These are phyloP conservation scores for Dendryphion nanum DNA, from an alignment of 2,329 filamentous ascomycete species.

Conservation along the genomic window DNA sequence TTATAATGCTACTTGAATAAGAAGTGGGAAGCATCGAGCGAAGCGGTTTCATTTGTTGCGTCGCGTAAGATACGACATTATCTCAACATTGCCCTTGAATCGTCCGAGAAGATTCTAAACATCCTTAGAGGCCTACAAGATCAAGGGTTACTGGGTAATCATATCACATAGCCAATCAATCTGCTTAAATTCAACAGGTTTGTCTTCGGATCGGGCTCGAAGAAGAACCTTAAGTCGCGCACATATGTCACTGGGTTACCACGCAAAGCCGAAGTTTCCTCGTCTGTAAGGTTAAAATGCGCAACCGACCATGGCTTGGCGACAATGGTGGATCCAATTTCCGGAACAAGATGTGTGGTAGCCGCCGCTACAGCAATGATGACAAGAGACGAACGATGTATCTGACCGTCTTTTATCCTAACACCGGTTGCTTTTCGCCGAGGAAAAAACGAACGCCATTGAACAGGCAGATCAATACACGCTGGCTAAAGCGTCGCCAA, in stretches of 20 bases:
- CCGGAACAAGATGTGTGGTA: conserved; percentile 35
- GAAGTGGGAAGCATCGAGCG: conserved; percentile 21
- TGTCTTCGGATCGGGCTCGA: conserved; percentile 61
- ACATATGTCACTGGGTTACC: conserved; percentile 62
- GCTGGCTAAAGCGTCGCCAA: conserved; percentile 51
- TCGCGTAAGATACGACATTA: conserved; percentile 40
- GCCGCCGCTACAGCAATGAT: conserved; percentile 56
- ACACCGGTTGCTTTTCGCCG: conserved; percentile 37
- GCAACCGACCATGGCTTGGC: conserved; percentile 61
- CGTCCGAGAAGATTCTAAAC: conserved; percentile 44
- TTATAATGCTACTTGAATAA: neutral
- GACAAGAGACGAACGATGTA: conserved; percentile 37
- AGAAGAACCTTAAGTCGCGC: conserved; percentile 64
- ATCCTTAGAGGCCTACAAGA: conserved; percentile 46
- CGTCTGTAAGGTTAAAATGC: conserved; percentile 57
- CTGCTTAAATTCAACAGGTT: conserved; percentile 52
- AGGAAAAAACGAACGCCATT: neutral
- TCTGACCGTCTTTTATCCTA: conserved; percentile 37
- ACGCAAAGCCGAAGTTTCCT: conserved; percentile 54
- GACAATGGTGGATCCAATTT: conserved; percentile 50
- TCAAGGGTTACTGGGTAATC: conserved; percentile 42
- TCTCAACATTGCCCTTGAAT: conserved; percentile 45
- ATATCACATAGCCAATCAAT: neutral
- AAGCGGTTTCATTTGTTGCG: conserved; percentile 30
- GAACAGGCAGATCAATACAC: conserved; percentile 25